Conservation (phyloP, 768 basidiomycete species). For the Serendipita sp. region DNA sequence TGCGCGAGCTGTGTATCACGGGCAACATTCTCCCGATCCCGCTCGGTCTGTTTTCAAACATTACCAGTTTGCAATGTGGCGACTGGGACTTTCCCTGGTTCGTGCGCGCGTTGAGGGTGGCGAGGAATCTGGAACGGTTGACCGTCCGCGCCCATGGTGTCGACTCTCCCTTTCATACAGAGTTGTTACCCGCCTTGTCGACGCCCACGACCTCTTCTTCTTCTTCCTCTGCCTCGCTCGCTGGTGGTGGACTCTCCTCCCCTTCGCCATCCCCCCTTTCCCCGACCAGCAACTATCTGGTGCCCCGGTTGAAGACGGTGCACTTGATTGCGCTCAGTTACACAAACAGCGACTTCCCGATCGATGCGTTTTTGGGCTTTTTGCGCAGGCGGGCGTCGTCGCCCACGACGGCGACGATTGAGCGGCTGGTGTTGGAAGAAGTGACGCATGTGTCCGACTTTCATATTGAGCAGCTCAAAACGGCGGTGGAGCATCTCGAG, state of each 20-base stretch:
- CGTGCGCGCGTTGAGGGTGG: background rate
- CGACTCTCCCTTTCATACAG: constrained; percentile 1
- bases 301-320: background rate
- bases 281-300: background rate
- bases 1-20: background rate
- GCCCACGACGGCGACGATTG: background rate
- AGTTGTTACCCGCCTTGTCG: background rate
- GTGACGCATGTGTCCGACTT: background rate
- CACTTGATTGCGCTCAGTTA: background rate
- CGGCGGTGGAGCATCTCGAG: background rate
- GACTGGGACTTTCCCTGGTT: constrained; percentile 6
- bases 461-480: background rate
- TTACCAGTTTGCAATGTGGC: background rate
- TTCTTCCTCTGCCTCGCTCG: background rate
- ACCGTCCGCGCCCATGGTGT: background rate
- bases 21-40: background rate
- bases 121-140: background rate
- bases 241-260: background rate
- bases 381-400: background rate
- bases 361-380: background rate
- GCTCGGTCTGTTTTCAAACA: background rate
- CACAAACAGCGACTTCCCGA: background rate
- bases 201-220: background rate
- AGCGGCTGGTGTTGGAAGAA: background rate
- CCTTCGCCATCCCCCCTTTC: background rate